Conservation (phyloP, 2,329 filamentous ascomycete genomes). For the Aspergillus viridinutans region DNA sequence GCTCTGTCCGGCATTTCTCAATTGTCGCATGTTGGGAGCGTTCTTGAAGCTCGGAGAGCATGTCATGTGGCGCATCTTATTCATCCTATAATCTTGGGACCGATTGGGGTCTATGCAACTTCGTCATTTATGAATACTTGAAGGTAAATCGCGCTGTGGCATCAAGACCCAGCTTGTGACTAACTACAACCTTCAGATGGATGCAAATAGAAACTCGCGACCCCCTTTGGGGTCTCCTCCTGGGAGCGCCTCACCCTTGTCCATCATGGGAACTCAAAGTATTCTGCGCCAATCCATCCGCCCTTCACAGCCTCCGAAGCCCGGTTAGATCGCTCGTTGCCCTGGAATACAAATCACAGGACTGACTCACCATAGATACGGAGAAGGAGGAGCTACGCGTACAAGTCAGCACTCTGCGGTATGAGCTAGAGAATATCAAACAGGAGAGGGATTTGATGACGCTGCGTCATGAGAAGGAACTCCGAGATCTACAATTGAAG, state of each 20-base stretch:
- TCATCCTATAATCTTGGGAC: not conserved
- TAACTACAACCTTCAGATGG: constrained; percentile 26
- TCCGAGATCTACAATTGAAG: constrained; percentile 72
- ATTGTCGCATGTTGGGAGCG: not conserved
- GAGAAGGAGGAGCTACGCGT: constrained; percentile 77
- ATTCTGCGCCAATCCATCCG: constrained; percentile 35
- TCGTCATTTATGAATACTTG: not conserved
- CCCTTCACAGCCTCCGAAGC: constrained; percentile 31
- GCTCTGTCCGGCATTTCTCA: not conserved
- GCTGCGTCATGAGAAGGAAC: constrained; percentile 75
- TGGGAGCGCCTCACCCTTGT: constrained; percentile 46
- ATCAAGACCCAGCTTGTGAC: not conserved
- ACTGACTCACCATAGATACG: constrained; percentile 27
- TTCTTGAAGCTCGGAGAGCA: not conserved
- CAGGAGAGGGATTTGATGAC: constrained; percentile 79
- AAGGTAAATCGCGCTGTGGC: not conserved
- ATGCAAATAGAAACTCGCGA: constrained; percentile 44
- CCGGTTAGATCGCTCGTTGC: constrained; percentile 26
- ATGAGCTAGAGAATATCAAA: constrained; percentile 80
- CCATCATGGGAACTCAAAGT: constrained; percentile 30
- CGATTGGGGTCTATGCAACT: not conserved
- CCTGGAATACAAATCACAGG: not conserved
- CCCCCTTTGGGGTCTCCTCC: constrained; percentile 59
- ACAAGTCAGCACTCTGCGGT: constrained; percentile 80
- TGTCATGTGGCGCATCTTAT: not conserved